Percentiles rank a stretch among this genome's conserved stretches.
Evolutionary conservation across 1,284 basidiomycete species (phyloP).

Genomic region (Apiotrichum domesticum): DNA sequence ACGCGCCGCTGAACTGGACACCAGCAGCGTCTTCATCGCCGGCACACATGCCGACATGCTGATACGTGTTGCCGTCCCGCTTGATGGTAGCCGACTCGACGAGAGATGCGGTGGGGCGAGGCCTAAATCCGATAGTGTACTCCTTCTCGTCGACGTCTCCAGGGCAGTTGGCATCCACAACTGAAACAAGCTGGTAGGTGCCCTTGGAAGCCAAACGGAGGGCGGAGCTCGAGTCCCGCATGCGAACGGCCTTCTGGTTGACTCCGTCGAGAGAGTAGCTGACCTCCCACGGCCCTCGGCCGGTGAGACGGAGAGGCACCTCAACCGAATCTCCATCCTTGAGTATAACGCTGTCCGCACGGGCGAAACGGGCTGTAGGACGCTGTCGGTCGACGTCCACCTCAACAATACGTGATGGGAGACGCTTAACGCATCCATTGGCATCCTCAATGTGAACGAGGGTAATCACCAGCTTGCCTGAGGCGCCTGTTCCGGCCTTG

Average conservation of each 20-base stretch:
- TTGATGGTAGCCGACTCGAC: conserved; percentile 36
- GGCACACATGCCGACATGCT: conserved; percentile 72
- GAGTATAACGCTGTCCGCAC: conserved; percentile 58
- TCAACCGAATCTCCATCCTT: conserved; percentile 68
- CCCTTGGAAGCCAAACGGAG: conserved; percentile 67
- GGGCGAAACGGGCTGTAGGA: conserved; percentile 74
- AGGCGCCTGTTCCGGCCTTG: conserved; percentile 20
- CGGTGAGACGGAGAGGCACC: conserved; percentile 75
- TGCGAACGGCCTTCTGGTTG: conserved; percentile 50
- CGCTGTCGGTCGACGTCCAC: conserved; percentile 82
- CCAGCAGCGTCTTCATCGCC: conserved; percentile 71
- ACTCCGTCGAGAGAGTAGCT: conserved; percentile 60
- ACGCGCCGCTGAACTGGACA: conserved; percentile 67
- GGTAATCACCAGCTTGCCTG: conserved; percentile 34
- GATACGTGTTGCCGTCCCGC: conserved; percentile 58
- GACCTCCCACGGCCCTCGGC: conserved; percentile 82
- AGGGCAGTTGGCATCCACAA: conserved; percentile 76
- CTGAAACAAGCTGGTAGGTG: conserved; percentile 56
- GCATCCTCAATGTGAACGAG: conserved; percentile 73
- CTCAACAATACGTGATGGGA: conserved; percentile 72
- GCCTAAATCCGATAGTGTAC: conserved; percentile 57
- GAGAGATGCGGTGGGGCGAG: conserved; percentile 33
- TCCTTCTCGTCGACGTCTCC: conserved; percentile 56
- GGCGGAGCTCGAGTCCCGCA: conserved; percentile 64
- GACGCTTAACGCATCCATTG: conserved; percentile 73